Base-by-base conservation (phyloP, 768 basidiomycete species). In the Goffeauzyma gilvescens region DNA sequence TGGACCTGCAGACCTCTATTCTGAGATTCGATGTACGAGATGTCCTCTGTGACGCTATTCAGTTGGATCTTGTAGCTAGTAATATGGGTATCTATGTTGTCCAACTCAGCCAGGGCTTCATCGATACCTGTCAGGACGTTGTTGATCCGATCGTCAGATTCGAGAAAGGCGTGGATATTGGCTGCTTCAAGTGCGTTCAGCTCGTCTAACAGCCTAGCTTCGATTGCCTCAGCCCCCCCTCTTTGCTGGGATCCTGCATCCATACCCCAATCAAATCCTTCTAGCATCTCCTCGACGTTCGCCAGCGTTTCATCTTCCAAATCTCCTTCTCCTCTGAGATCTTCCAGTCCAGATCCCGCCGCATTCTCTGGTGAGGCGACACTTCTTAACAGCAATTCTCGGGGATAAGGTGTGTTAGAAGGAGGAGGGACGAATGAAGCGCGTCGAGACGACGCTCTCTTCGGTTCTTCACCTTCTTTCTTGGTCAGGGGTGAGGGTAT, bases 261-360 rank as follows among this genome's bases (percentile, higher is more conserved):
- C 3, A 10, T 34, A 18, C 27, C 36, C 87, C 87, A 96, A 62
- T 96, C 93, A 55, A 93, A 93, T 0, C 93, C 89, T 55, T 98
- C 93, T 20, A 98, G 70, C 85, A 98, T 89, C 60, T 98, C 93
- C 59, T 98, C 93, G 2, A 98, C 86, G 62, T 76, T 93, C 5
- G 79, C 68, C 65, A 98, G 71, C 3, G 83, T 84, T 7, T 78
- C 81, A 50, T 83, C 78, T 22, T 49, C 47, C 13, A 43, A 26
- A 20, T 38, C 30, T 20, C 45, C 24, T 31, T 38, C 9, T 75
- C 50, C 10, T 53, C 53, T 7, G 30, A 71, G 43, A 72, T 75
- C 52, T 83, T 81, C 41, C 79, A 46, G 14, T 47, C 49, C 21
- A 48, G 38, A 24, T 5, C 23, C 79, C 43, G 77, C 78, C 10